Percentiles rank a stretch among this genome's conserved stretches.
phyloP scores from a whole-genome alignment of 164 flowering plant genomes.

The Liriodendron chinense region DNA sequence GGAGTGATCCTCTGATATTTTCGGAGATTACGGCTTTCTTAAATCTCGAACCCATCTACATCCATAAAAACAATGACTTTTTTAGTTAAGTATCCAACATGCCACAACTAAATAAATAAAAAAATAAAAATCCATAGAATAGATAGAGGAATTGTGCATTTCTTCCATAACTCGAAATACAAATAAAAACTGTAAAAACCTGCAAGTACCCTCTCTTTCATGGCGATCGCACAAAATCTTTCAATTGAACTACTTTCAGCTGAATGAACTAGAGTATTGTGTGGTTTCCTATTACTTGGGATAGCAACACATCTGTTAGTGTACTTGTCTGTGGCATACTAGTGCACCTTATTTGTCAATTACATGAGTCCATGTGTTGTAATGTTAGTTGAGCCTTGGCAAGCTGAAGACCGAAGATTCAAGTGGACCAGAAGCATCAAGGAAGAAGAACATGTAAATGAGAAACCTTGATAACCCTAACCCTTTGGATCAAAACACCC shows the following conservation, averaged over 20 bases:
- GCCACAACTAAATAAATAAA: background rate
- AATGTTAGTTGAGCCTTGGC: too few species aligned
- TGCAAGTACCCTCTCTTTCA: background rate
- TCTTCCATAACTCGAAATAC: background rate
- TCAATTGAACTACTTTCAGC: background rate
- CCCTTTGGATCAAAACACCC: too few species aligned
- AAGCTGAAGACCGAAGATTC: too few species aligned
- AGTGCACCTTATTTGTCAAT: too few species aligned
- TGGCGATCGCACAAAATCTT: background rate
- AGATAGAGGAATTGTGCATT: background rate
- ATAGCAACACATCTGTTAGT: too few species aligned
- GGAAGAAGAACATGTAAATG: too few species aligned
- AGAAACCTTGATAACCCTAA: too few species aligned
- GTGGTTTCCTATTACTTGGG: too few species aligned
- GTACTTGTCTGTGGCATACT: too few species aligned
- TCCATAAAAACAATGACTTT: background rate
- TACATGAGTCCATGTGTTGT: too few species aligned
- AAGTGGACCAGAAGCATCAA: too few species aligned
- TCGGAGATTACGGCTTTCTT: conserved; percentile 69
- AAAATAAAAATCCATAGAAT: background rate
- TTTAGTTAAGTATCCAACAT: background rate
- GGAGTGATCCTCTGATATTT: conserved; percentile 54
- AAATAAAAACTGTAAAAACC: background rate
- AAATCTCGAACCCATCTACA: conserved; percentile 80
- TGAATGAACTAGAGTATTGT: background rate